phyloP scores from a whole-genome alignment of 2,329 filamentous ascomycete species.

The Aureobasidium sp. region DNA sequence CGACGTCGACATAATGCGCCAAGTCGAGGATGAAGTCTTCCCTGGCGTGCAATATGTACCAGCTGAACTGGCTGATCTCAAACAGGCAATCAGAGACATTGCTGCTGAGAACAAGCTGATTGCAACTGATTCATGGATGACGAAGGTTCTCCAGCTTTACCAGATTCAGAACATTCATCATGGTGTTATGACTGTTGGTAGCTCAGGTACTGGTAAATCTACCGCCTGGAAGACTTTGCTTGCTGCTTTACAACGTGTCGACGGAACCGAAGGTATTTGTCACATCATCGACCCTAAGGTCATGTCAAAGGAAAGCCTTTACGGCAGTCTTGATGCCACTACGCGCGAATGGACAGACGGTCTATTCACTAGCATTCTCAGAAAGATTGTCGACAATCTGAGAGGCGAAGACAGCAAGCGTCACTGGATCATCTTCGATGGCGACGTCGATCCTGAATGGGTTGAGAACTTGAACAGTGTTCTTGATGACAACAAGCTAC shows the following conservation, averaged over 20 bases:
- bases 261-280: slow-evolving; percentile 86
- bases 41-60: slow-evolving; percentile 89
- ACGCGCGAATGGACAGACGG: slow-evolving; percentile 99
- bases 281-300: slow-evolving; percentile 99
- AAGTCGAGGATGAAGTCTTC: slow-evolving; percentile 80
- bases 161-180: slow-evolving; percentile 98
- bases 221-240: slow-evolving; percentile 89
- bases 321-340: slow-evolving; percentile 91
- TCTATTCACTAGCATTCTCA: slow-evolving; percentile 92
- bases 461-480: slow-evolving; percentile 99
- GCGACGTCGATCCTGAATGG: slow-evolving; percentile 98
- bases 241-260: slow-evolving; percentile 82
- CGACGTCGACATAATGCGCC: slow-evolving; percentile 82
- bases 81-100: slow-evolving; percentile 72
- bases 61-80: slow-evolving; percentile 72
- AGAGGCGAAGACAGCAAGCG: slow-evolving; percentile 94
- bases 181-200: slow-evolving; percentile 99
- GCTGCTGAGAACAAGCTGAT: slow-evolving; percentile 81
- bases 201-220: slow-evolving; percentile 95
- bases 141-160: slow-evolving; percentile 91
- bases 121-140: slow-evolving; percentile 92
- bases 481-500: slow-evolving; percentile 95
- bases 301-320: slow-evolving; percentile 98
- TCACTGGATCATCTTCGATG: slow-evolving; percentile 99
- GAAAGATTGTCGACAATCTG: slow-evolving; percentile 97